Evolutionary conservation across 169 alveolate genomes (phyloP).

Genomic region (Eimeria tenella): DNA sequence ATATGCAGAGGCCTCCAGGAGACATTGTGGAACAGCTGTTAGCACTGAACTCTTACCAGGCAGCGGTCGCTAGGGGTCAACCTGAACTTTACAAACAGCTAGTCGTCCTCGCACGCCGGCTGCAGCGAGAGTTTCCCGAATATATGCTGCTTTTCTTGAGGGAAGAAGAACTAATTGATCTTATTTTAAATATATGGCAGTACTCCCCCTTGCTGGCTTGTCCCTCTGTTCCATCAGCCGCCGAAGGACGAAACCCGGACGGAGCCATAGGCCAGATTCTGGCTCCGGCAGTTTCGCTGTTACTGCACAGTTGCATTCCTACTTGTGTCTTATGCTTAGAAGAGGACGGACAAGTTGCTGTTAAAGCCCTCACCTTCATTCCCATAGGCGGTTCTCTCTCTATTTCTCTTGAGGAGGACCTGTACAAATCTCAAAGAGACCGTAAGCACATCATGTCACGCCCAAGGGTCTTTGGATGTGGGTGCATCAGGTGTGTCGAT

Average conservation of each 20-base stretch:
- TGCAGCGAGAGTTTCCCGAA: constrained; percentile 85
- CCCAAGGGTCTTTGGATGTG: constrained; percentile 85
- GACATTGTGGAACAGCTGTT: constrained; percentile 84
- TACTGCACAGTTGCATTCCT: constrained; percentile 91
- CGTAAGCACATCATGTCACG: constrained; percentile 82
- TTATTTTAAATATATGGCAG: constrained; percentile 87
- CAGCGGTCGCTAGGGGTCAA: constrained; percentile 82
- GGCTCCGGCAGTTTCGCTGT: constrained; percentile 78
- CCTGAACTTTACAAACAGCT: constrained; percentile 81
- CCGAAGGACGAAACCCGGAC: constrained; percentile 82
- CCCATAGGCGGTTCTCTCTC: constrained; percentile 88
- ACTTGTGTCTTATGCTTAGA: constrained; percentile 86
- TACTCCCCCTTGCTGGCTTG: constrained; percentile 86
- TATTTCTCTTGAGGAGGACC: constrained; percentile 86
- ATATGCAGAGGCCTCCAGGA: not conserved
- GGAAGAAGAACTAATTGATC: constrained; percentile 84
- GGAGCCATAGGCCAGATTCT: constrained; percentile 87
- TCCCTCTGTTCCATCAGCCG: constrained; percentile 84
- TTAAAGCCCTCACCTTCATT: constrained; percentile 88
- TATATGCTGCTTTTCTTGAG: constrained; percentile 86
- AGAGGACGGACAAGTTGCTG: constrained; percentile 85
- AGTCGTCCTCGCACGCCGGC: constrained; percentile 84
- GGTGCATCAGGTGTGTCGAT: constrained; percentile 87
- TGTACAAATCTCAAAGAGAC: constrained; percentile 86
- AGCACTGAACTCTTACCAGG: constrained; percentile 81